Evolutionary conservation across 495 filamentous ascomycete genomes (phyloP).

Genomic region (Ascobolus immersus): DNA sequence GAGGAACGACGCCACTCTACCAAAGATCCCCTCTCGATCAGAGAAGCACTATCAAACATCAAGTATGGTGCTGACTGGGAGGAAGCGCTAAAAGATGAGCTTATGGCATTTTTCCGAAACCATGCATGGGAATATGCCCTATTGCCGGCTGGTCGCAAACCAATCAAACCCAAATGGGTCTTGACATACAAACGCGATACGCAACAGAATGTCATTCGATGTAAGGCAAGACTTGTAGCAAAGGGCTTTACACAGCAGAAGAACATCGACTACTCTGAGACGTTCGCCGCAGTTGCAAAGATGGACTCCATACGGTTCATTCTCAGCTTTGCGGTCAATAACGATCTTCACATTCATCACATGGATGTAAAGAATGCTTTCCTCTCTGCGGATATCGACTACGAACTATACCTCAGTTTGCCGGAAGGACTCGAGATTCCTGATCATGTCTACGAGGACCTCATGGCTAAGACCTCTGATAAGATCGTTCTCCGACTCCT

Average conservation of each 20-base stretch:
- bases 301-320: conserved; percentile 3
- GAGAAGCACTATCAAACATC: too few relatives aligned
- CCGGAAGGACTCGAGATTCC: conserved; percentile 3
- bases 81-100: too few relatives aligned
- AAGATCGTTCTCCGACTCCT: not conserved
- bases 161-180: conserved; percentile 10
- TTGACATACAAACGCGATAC: conserved; percentile 8
- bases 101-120: too few relatives aligned
- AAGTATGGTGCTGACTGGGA: too few relatives aligned
- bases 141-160: too few relatives aligned
- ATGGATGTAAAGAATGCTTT: conserved; percentile 8
- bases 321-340: conserved; percentile 2
- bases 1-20: too few relatives aligned
- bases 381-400: conserved; percentile 2
- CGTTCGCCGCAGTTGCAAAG: conserved; percentile 9
- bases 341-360: conserved; percentile 3
- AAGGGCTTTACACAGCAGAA: conserved; percentile 11
- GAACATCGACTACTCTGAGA: conserved; percentile 13
- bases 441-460: conserved; percentile 1
- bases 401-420: conserved; percentile 7
- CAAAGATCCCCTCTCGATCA: too few relatives aligned
- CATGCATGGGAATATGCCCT: too few relatives aligned
- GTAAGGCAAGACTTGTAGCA: conserved; percentile 11
- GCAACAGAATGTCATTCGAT: not conserved
- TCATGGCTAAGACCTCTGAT: too few relatives aligned